Conservation (phyloP, 1,284 basidiomycete species). For the Pholiota adiposa region DNA sequence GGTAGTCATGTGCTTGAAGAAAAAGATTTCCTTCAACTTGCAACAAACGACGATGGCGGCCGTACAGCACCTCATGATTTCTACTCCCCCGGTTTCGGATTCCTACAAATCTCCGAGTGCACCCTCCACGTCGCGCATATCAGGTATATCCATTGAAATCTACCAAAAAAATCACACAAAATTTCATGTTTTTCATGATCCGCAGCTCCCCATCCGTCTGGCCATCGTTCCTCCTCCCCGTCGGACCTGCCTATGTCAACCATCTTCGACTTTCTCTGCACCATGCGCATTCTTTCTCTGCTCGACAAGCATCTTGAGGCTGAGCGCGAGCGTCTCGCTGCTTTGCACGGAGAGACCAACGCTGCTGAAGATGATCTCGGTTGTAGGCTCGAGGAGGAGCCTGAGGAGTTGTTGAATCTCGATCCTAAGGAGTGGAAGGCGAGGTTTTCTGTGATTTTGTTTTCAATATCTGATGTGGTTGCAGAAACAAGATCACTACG, state of each 20-base stretch:
- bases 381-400: constrained; percentile 93
- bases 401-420: constrained; percentile 67
- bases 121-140: constrained; percentile 34
- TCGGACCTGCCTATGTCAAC: constrained; percentile 80
- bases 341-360: constrained; percentile 55
- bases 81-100: constrained; percentile 26
- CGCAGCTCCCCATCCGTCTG: constrained; percentile 38
- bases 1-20: no score
- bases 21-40: constrained; percentile 5
- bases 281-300: constrained; percentile 80
- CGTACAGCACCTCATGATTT: constrained; percentile 3
- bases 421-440: constrained; percentile 99
- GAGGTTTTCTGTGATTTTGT: constrained; percentile 4
- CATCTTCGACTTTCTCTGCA: constrained; percentile 78
- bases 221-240: constrained; percentile 62
- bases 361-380: constrained; percentile 87
- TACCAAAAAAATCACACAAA: background rate
- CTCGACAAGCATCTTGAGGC: constrained; percentile 67
- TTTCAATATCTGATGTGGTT: background rate
- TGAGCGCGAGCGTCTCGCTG: constrained; percentile 49
- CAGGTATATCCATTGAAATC: constrained; percentile 22
- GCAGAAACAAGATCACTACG: constrained; percentile 98
- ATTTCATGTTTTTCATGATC: background rate
- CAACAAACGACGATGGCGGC: constrained; percentile 13
- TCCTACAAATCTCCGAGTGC: constrained; percentile 34